Conservation (phyloP, 1,284 basidiomycete species). For the Marasmius tenuissimus region DNA sequence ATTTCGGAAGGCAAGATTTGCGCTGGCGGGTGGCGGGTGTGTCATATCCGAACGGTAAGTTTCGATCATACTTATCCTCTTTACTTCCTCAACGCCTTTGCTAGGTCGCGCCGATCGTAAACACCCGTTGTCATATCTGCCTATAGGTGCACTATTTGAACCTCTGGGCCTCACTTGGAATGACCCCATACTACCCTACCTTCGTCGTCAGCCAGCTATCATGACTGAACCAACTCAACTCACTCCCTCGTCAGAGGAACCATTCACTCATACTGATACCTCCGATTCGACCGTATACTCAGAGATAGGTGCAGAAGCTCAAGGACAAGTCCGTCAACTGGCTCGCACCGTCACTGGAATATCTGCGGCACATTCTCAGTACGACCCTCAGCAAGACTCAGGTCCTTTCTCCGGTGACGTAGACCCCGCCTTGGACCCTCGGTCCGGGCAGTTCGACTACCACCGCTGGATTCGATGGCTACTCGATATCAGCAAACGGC, state of each 20-base stretch:
- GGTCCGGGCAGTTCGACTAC: slow-evolving; percentile 34
- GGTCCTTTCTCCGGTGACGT: slow-evolving; percentile 12
- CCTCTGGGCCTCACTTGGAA: too few relatives aligned
- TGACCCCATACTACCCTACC: too few relatives aligned
- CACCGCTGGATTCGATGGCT: slow-evolving; percentile 34
- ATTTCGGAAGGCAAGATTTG: too few relatives aligned
- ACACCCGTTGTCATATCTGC: too few relatives aligned
- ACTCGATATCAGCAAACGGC: slow-evolving; percentile 21
- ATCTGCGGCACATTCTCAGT: not conserved
- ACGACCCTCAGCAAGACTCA: not conserved
- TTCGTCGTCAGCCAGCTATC: too few relatives aligned
- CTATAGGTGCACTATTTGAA: too few relatives aligned
- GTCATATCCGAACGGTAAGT: too few relatives aligned
- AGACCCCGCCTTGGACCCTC: slow-evolving; percentile 37
- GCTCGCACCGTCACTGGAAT: slow-evolving; percentile 2
- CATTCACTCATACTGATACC: not conserved
- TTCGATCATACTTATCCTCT: too few relatives aligned
- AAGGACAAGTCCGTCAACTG: not conserved
- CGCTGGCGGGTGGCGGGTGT: too few relatives aligned
- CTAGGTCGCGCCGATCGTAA: too few relatives aligned
- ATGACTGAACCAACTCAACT: too few relatives aligned
- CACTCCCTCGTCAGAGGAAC: not conserved
- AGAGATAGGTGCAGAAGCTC: not conserved
- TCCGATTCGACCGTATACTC: not conserved
- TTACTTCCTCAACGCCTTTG: too few relatives aligned